Conservation (phyloP, 768 basidiomycete genomes). For the Erythrobasidium yunnanense region DNA sequence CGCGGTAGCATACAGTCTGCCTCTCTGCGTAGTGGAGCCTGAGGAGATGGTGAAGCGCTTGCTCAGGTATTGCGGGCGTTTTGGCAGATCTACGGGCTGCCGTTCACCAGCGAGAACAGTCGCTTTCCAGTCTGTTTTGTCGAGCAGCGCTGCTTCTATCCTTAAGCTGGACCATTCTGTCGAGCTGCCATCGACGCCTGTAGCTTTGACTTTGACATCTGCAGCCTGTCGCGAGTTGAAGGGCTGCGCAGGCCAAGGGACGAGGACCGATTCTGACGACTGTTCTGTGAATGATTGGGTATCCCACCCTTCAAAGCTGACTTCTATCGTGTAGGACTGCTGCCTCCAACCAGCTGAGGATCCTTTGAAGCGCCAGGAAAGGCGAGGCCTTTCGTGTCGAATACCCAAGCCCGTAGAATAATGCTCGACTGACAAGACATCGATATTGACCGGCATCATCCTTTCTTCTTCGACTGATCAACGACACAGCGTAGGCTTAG, state of each 20-base stretch:
- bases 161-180: conserved; percentile 32
- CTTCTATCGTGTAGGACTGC: conserved; percentile 33
- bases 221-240: conserved; percentile 34
- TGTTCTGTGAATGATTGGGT: conserved; percentile 26
- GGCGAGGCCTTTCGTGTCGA: conserved; percentile 31
- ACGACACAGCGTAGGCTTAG: too few relatives aligned
- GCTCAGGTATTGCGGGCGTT: conserved; percentile 34
- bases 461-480: too few relatives aligned
- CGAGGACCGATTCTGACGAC: conserved; percentile 33
- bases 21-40: background rate
- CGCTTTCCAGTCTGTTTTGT: conserved; percentile 33
- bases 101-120: conserved; percentile 24
- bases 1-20: conserved; percentile 39
- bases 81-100: conserved; percentile 11
- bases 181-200: conserved; percentile 7
- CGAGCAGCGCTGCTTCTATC: conserved; percentile 34
- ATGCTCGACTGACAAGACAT: background rate
- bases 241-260: conserved; percentile 37
- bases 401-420: conserved; percentile 25
- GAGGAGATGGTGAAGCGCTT: conserved; percentile 30
- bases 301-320: conserved; percentile 14
- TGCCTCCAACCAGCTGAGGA: conserved; percentile 36
- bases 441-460: too few relatives aligned
- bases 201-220: conserved; percentile 30
- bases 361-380: conserved; percentile 39